These are phyloP conservation scores for Thielaviopsis musarum DNA, from an alignment of 2,329 filamentous ascomycete species.

Conservation along the genomic window DNA sequence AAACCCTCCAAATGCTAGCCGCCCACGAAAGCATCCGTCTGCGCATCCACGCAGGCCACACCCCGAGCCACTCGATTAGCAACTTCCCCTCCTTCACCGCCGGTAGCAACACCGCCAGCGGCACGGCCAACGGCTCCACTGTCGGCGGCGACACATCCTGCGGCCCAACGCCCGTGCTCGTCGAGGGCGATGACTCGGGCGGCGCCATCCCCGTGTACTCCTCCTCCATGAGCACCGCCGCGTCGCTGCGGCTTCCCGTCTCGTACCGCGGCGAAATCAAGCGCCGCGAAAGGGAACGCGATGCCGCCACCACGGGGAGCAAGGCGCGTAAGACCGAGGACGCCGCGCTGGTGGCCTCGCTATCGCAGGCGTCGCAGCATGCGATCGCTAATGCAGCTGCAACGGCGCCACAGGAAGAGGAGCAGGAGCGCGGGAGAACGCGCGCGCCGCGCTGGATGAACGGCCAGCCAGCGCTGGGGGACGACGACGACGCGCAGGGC, in stretches of 20 bases:
- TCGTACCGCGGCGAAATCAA: background rate
- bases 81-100: slow-evolving; percentile 24
- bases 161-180: slow-evolving; percentile 9
- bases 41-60: slow-evolving; percentile 46
- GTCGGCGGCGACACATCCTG: slow-evolving; percentile 4
- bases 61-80: slow-evolving; percentile 42
- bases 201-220: background rate
- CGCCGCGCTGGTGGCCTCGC: background rate
- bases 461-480: too few relatives aligned
- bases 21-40: slow-evolving; percentile 34
- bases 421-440: too few relatives aligned
- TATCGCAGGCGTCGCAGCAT: background rate
- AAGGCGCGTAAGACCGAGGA: background rate
- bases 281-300: background rate
- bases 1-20: slow-evolving; percentile 29
- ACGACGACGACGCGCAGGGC: too few relatives aligned
- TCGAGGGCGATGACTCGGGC: slow-evolving; percentile 8
- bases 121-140: slow-evolving; percentile 7
- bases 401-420: too few relatives aligned
- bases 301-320: background rate
- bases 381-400: background rate
- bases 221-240: background rate
- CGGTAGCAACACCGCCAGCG: slow-evolving; percentile 17
- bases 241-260: background rate
- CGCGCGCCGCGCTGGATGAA: too few relatives aligned